Base-by-base conservation (phyloP, 306 rosid genomes). In the Malus sylvestris region DNA sequence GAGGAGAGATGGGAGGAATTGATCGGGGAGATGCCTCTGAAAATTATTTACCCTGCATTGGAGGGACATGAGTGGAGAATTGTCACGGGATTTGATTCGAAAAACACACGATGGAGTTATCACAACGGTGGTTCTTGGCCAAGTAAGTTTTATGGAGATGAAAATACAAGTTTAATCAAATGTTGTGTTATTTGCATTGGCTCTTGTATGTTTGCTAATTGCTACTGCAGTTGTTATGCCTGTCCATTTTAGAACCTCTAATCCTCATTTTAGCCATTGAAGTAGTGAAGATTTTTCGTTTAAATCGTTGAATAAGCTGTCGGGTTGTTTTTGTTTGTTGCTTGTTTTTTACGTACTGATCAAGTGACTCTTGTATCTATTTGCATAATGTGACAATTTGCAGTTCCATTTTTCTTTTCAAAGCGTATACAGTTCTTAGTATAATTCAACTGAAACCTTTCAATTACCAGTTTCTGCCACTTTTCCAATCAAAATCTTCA, bases 61-160 rank as follows among this genome's bases (percentile, higher is more conserved):
- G 81, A 76, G 64, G 77, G 84, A 10, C 74, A 76, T 65, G 84
- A 76, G 59, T 81, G 78, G 81, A 70, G 81, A 32, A 71, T 7
- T 38, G 68, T 71, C 40, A 81, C 81, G 3, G 81, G 81, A 44
- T 71, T n/a, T 76, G 84, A 81, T 60, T 66, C 78, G 5, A 81
- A 81, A 68, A 75, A 69, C 33, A 80, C 83, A 4, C 45, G 84
- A n/a, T 80, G 80, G 80, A 75, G 80, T 44, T 80, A 80, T 44
- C 84, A 70, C 29, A 81, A 81, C 27, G 84, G 80, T 6, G 84
- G 84, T 16, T 81, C 80, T 23, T 81, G 80, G 84, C 84, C 83
- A 74, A 72, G 83, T 80, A 58, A 72, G 71, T 66, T 20, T n/a
- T 16, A 8, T 66, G 73, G 23, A 30, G 18, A 69, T 45, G 2